These are phyloP conservation scores for Dictyostelium capitatum DNA, from an alignment of 78 protist species.

Conservation along the genomic window DNA sequence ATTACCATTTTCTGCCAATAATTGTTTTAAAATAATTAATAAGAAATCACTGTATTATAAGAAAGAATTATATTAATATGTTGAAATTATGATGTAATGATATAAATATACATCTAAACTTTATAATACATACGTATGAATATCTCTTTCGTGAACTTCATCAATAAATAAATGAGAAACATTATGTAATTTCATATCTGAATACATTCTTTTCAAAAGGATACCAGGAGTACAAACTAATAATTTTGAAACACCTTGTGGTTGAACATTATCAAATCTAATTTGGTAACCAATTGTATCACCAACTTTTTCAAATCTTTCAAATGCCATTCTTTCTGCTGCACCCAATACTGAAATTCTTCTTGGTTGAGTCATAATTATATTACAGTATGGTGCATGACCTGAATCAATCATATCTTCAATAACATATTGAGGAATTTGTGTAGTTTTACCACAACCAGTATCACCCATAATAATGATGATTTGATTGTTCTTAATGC, in stretches of 20 bases:
- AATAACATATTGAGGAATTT: constrained; percentile 96
- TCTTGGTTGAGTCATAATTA: constrained; percentile 98
- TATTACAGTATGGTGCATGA: constrained; percentile 48
- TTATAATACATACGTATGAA: constrained; percentile 95
- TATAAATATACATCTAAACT: neutral
- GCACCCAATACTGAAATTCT: constrained; percentile 97
- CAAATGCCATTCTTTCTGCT: constrained; percentile 97
- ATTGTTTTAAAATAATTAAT: constrained; percentile 16
- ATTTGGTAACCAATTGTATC: constrained; percentile 93
- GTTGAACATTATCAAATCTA: constrained; percentile 94
- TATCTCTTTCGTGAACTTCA: constrained; percentile 99
- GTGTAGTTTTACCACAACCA: constrained; percentile 93
- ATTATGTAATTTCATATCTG: constrained; percentile 88
- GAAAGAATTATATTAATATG: too few relatives aligned
- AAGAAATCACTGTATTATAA: constrained; percentile 1
- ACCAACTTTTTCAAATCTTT: constrained; percentile 90
- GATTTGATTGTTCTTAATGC: constrained; percentile 24
- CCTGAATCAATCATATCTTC: constrained; percentile 87
- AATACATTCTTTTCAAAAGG: constrained; percentile 95
- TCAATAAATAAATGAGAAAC: constrained; percentile 97
- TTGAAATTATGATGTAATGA: too few relatives aligned
- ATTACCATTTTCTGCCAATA: constrained; percentile 24
- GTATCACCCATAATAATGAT: constrained; percentile 85
- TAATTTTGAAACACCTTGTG: constrained; percentile 90
- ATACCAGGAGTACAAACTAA: constrained; percentile 97